phyloP scores from a whole-genome alignment of 1,284 basidiomycete species.

The Cerioporus squamosus region DNA sequence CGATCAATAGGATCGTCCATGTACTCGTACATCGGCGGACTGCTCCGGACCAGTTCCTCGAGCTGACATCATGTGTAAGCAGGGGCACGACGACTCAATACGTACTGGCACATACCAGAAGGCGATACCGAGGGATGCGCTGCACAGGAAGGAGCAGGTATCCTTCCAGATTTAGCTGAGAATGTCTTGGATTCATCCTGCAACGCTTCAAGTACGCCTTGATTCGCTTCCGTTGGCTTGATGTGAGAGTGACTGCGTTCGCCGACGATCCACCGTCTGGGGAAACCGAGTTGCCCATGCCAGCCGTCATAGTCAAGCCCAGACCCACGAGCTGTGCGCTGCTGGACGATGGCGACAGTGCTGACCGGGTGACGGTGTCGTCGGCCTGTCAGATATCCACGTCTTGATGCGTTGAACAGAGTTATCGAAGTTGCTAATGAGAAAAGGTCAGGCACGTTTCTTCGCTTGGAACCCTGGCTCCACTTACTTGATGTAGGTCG shows the following conservation, averaged over 20 bases:
- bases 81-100: neutral
- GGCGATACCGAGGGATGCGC: slow-evolving; percentile 92
- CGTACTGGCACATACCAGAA: slow-evolving; percentile 68
- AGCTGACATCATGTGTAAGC: slow-evolving; percentile 49
- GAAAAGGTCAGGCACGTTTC: slow-evolving; percentile 9
- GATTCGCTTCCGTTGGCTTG: slow-evolving; percentile 85
- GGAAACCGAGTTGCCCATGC: slow-evolving; percentile 48
- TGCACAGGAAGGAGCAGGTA: slow-evolving; percentile 96
- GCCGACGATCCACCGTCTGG: slow-evolving; percentile 40
- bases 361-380: slow-evolving; percentile 42
- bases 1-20: slow-evolving; percentile 85
- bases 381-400: slow-evolving; percentile 71
- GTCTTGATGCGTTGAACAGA: slow-evolving; percentile 84
- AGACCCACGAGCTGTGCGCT: slow-evolving; percentile 67
- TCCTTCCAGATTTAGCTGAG: slow-evolving; percentile 95
- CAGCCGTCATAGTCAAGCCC: slow-evolving; percentile 61
- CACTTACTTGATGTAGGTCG: slow-evolving; percentile 92
- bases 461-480: neutral
- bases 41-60: slow-evolving; percentile 83
- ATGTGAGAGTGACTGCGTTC: slow-evolving; percentile 46
- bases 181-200: slow-evolving; percentile 85
- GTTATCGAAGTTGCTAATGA: slow-evolving; percentile 85
- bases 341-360: slow-evolving; percentile 64
- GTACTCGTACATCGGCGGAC: slow-evolving; percentile 75
- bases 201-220: slow-evolving; percentile 87